Evolutionary conservation across 2,329 filamentous ascomycete species (phyloP), one percentile per base, ranked within the genome.

Genomic region (Pseudogymnoascus sp.): DNA sequence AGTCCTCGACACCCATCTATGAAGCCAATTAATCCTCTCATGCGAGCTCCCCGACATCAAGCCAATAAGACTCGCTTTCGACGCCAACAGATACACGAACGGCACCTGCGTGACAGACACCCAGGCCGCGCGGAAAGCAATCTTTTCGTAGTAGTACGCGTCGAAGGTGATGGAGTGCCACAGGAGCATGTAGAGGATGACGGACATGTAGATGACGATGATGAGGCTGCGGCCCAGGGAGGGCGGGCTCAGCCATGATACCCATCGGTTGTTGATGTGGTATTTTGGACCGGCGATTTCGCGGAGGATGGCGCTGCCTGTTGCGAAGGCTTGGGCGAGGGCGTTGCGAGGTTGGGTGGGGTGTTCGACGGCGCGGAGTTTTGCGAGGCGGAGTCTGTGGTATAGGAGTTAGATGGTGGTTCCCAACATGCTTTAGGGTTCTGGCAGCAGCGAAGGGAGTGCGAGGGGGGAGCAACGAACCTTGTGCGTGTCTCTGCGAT

Each of bases 1-100:
- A 63, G 85, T 88, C 64, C 88, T 81, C 2, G 84, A 86, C 8
- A 87, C 83, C 88, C 88, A 91, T 65, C 88, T 82, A 69, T 91
- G 88, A 61, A 90, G 74, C 88, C 88, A 90, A 72, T 89, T 90
- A 64, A 90, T 76, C 7, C 85, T 81, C 74, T 90, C 88, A 69
- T 90, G 85, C 65, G 86, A 85, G 8, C 82, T 80, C 10, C 87
- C 88, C 3, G 82, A 79, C 23, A 90, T 74, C 62, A 80, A 77
- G 0, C 84, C 86, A n/a, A 90, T 75, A 18, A 84, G 69, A 66
- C 79, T 86, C 65, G 81, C 78, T 70, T 87, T 86, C 66, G 82
- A 82, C 25, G 84, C 80, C 12, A 89, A 78, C 2, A 89, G 77
- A 68, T 85, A 88, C 8, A 89, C 76, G 18, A 89, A 76, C 0